These are phyloP conservation scores for Astrephomene gubernaculifera DNA, from an alignment of 139 green algal species.

Conservation along the genomic window DNA sequence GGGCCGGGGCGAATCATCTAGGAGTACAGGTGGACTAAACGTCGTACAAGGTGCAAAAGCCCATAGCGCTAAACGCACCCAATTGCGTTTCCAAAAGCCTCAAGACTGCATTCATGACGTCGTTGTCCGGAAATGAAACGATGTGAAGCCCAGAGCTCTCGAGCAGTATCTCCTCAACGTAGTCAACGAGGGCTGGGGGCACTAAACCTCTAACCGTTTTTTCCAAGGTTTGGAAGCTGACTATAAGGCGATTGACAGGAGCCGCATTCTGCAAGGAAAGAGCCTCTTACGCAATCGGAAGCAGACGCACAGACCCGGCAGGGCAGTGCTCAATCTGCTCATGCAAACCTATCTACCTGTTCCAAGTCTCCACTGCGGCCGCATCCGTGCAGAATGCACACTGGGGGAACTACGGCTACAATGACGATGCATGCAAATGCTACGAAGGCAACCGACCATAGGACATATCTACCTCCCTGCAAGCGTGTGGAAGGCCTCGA, in stretches of 20 bases:
- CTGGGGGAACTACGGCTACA: background rate
- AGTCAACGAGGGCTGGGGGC: background rate
- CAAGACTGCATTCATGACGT: background rate
- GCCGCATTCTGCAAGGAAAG: no score
- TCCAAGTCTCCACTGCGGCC: no score
- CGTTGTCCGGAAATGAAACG: background rate
- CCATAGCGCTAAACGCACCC: background rate
- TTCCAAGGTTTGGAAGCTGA: background rate
- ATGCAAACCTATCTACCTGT: no score
- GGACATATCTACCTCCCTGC: no score
- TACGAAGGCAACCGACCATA: no score
- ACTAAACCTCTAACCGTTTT: constrained; percentile 1
- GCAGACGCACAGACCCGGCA: no score
- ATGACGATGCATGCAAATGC: background rate
- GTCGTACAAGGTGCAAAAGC: background rate
- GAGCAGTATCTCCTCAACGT: constrained; percentile 13
- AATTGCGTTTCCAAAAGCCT: background rate
- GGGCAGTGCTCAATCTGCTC: no score
- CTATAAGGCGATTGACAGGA: background rate
- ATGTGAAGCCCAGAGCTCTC: background rate
- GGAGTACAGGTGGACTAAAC: background rate
- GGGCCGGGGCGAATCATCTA: background rate
- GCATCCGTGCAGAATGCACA: background rate
- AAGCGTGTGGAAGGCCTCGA: no score
- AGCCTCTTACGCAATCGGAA: no score